Percentiles rank a stretch among this genome's conserved stretches.
These are phyloP conservation scores for Aspergillus quadrilineatus DNA, from an alignment of 2,329 filamentous ascomycete species.

Conservation along the genomic window DNA sequence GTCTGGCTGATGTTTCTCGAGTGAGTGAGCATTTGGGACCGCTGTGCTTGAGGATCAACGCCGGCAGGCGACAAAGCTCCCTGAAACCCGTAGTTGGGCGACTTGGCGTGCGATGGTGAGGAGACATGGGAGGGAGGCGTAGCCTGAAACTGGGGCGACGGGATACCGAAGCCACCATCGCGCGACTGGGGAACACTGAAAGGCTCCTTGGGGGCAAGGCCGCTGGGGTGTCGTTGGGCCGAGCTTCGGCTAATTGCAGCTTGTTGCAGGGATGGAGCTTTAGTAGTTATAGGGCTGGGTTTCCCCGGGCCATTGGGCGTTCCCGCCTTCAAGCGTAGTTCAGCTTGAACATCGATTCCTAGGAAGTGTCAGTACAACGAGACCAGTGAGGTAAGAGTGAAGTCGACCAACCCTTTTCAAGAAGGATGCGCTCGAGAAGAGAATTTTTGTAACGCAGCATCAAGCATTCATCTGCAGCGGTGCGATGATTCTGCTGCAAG, in stretches of 20 bases:
- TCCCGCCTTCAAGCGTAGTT: conserved; percentile 87
- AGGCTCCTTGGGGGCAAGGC: conserved; percentile 67
- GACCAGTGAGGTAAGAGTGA: conserved; percentile 3
- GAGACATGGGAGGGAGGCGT: conserved; percentile 78
- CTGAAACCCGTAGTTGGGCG: conserved; percentile 61
- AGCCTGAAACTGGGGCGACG: conserved; percentile 73
- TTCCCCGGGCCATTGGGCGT: conserved; percentile 71
- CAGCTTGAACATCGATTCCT: conserved; percentile 97
- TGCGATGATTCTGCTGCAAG: conserved; percentile 89
- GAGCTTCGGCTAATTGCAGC: conserved; percentile 76
- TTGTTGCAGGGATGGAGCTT: conserved; percentile 74
- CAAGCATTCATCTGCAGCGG: conserved; percentile 90
- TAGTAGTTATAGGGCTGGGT: conserved; percentile 64
- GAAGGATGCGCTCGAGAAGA: conserved; percentile 85
- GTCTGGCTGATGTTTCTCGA: conserved; percentile 36
- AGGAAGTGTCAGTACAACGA: conserved; percentile 12
- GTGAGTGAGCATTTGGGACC: conserved; percentile 47
- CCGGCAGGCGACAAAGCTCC: conserved; percentile 62
- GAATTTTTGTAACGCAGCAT: conserved; percentile 99
- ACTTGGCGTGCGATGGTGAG: conserved; percentile 63
- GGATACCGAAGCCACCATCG: conserved; percentile 40
- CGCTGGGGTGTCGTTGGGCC: conserved; percentile 69
- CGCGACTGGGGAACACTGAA: conserved; percentile 51
- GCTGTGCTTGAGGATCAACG: conserved; percentile 50
- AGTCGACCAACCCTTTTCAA: conserved; percentile 75